These are phyloP conservation scores for Erythrobasidium hasegawianum DNA, from an alignment of 1,284 basidiomycete genomes.

Conservation along the genomic window DNA sequence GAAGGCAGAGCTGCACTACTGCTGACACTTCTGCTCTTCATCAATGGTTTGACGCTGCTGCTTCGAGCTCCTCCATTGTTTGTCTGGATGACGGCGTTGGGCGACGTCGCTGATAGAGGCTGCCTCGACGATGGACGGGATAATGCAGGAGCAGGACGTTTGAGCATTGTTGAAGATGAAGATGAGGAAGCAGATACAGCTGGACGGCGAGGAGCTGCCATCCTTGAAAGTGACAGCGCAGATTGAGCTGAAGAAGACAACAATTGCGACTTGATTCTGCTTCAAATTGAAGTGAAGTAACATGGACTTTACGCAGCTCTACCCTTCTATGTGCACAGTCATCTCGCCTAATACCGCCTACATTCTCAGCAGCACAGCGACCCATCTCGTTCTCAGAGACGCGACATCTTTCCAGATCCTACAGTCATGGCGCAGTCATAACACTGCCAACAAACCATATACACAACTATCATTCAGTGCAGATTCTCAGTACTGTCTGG, in stretches of 20 bases:
- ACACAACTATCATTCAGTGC: slow-evolving; percentile 10
- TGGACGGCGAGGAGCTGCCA: slow-evolving; percentile 2
- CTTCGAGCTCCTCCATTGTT: no score
- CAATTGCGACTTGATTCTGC: no score
- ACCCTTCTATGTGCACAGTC: slow-evolving; percentile 3
- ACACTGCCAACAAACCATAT: not conserved
- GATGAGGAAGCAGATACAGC: not conserved
- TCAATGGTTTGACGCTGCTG: not conserved
- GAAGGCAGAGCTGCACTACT: no score
- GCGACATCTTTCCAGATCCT: slow-evolving; percentile 30
- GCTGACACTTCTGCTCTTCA: not conserved
- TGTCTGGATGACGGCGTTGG: not conserved
- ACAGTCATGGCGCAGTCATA: slow-evolving; percentile 17
- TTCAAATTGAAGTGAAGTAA: no score
- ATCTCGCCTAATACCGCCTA: slow-evolving; percentile 6
- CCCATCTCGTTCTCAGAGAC: slow-evolving; percentile 25
- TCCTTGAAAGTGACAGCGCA: no score
- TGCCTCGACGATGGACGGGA: not conserved
- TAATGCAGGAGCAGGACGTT: not conserved
- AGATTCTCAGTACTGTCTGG: slow-evolving; percentile 22
- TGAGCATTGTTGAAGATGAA: not conserved
- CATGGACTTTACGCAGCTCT: slow-evolving; percentile 30
- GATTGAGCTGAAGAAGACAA: not conserved
- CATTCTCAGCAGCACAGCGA: slow-evolving; percentile 4
- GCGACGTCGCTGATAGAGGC: not conserved